Conservation (phyloP, 2,329 filamentous ascomycete genomes). For the Sarocladium brachiariae region DNA sequence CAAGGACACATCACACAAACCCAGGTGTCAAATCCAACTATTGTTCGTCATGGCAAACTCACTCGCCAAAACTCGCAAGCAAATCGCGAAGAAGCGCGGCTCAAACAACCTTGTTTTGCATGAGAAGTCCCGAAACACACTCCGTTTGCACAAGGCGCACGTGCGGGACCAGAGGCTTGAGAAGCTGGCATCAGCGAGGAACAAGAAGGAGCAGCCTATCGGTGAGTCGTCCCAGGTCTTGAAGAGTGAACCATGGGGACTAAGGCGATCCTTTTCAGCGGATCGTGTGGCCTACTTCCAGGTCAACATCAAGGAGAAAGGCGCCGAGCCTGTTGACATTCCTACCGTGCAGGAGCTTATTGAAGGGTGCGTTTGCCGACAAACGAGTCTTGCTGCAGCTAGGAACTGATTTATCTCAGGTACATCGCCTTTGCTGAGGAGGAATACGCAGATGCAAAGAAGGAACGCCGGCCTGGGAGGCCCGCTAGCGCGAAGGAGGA, state of each 20-base stretch:
- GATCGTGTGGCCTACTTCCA: constrained; percentile 58
- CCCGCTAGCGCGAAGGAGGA: constrained; percentile 74
- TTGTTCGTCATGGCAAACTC: constrained; percentile 61
- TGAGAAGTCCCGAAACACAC: constrained; percentile 81
- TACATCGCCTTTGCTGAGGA: constrained; percentile 56
- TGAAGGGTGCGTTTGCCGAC: constrained; percentile 41
- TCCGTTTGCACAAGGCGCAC: constrained; percentile 70
- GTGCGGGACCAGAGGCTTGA: constrained; percentile 77
- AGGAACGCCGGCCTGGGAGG: constrained; percentile 67
- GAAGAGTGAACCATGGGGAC: background rate
- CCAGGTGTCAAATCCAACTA: background rate
- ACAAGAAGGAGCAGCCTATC: constrained; percentile 68
- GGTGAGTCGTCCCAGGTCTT: constrained; percentile 39
- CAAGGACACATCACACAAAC: background rate
- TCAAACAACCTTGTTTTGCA: constrained; percentile 70
- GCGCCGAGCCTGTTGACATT: constrained; percentile 40
- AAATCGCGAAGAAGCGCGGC: constrained; percentile 81
- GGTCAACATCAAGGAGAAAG: constrained; percentile 49
- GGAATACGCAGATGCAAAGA: constrained; percentile 59
- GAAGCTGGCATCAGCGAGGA: constrained; percentile 60
- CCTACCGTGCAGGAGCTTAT: constrained; percentile 56
- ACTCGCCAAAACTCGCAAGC: constrained; percentile 78
- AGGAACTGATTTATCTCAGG: constrained; percentile 33
- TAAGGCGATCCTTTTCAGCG: constrained; percentile 16
- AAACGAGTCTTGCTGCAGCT: background rate